These are phyloP conservation scores for Angophora floribunda DNA, from an alignment of 345 rosid genomes.

Conservation along the genomic window DNA sequence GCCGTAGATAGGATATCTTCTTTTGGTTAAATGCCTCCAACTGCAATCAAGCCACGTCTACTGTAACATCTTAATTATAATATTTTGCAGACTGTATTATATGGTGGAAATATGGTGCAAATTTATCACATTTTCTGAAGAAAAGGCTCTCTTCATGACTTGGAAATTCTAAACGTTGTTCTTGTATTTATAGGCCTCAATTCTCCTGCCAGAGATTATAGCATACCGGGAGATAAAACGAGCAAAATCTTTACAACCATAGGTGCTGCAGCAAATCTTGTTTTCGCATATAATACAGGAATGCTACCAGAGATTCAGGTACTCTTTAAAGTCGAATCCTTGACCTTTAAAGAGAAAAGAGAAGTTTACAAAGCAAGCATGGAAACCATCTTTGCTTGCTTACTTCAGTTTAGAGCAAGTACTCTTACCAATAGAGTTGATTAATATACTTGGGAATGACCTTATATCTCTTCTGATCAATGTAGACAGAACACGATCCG, in stretches of 20 bases:
- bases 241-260: slow-evolving; percentile 53
- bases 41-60: background rate
- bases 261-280: slow-evolving; percentile 78
- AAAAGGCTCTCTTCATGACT: background rate
- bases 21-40: background rate
- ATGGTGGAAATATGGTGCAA: background rate
- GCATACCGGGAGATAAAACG: slow-evolving; percentile 34
- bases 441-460: background rate
- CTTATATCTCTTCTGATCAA: background rate
- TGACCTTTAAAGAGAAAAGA: background rate
- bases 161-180: background rate
- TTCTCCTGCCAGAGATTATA: slow-evolving; percentile 69
- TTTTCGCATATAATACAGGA: slow-evolving; percentile 91
- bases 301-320: slow-evolving; percentile 98
- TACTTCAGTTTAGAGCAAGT: background rate
- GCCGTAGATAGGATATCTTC: background rate
- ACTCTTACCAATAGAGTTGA: background rate
- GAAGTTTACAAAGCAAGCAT: background rate
- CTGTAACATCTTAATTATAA: background rate
- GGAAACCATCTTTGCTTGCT: background rate
- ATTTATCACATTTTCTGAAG: background rate
- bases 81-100: background rate
- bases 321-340: background rate
- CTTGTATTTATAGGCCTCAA: slow-evolving; percentile 33
- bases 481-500: background rate